These are phyloP conservation scores for Rhizophora mangle DNA, from an alignment of 345 rosid genomes.

Conservation along the genomic window DNA sequence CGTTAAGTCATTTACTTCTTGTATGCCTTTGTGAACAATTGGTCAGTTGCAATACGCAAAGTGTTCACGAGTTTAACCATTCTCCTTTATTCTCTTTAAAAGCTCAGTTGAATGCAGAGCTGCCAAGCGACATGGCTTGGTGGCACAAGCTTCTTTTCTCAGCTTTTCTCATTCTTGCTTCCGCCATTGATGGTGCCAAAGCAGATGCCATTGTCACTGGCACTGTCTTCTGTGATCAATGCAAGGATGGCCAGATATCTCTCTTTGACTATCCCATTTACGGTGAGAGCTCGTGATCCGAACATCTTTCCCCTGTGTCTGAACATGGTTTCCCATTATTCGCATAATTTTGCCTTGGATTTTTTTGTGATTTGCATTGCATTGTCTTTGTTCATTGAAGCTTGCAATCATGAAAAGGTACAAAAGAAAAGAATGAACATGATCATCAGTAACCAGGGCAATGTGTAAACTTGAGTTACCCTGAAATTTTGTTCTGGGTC, in stretches of 20 bases:
- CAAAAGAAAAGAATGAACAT: too few relatives aligned
- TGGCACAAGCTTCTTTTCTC: constrained; percentile 33
- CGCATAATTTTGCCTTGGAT: too few relatives aligned
- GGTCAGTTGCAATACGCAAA: not conserved
- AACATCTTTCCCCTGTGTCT: too few relatives aligned
- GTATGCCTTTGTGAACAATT: constrained; percentile 20
- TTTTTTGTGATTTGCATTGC: too few relatives aligned
- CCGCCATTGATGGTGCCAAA: constrained; percentile 41
- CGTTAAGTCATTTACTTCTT: constrained; percentile 8
- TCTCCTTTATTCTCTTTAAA: not conserved
- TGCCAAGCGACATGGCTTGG: constrained; percentile 41
- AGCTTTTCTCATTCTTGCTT: constrained; percentile 43
- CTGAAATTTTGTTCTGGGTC: too few relatives aligned
- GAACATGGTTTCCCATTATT: too few relatives aligned
- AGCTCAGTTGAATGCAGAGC: constrained; percentile 1
- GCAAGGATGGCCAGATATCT: constrained; percentile 78
- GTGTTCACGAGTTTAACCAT: not conserved
- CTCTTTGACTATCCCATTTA: constrained; percentile 70
- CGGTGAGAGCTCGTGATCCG: constrained; percentile 32
- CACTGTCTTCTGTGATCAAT: constrained; percentile 80
- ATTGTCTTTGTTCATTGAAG: too few relatives aligned
- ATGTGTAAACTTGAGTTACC: too few relatives aligned
- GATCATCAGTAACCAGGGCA: too few relatives aligned
- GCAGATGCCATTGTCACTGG: constrained; percentile 70
- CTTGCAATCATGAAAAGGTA: too few relatives aligned